Percentiles rank a stretch among this genome's conserved stretches.
Conservation (phyloP, 139 green algal species). For the Chlorella sorokiniana region DNA sequence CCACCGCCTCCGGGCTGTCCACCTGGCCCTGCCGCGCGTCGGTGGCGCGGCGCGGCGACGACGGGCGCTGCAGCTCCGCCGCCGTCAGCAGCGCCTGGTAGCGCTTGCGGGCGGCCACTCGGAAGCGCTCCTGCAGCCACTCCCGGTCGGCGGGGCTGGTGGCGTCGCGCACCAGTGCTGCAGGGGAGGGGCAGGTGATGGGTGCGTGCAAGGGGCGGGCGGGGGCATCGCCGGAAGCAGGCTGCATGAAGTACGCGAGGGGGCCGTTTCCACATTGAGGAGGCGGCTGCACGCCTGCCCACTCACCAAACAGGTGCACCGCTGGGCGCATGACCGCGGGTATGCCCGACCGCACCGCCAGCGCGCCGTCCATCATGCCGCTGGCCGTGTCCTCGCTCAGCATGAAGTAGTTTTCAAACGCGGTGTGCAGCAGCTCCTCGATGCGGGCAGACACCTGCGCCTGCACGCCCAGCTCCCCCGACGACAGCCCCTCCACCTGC, state of each 20-base stretch:
- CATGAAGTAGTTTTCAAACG: constrained; percentile 65
- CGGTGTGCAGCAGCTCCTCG: constrained; percentile 49
- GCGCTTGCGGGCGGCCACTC: constrained; percentile 43
- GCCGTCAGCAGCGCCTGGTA: constrained; percentile 50
- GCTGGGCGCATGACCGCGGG: constrained; percentile 50
- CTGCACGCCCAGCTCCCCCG: constrained; percentile 52
- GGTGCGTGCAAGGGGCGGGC: neutral
- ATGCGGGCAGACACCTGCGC: constrained; percentile 35
- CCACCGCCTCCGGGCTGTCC: constrained; percentile 11
- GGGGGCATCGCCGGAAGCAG: neutral
- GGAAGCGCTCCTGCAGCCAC: constrained; percentile 55
- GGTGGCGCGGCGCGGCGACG: neutral
- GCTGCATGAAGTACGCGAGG: neutral
- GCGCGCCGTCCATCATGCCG: constrained; percentile 51
- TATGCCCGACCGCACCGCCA: constrained; percentile 34
- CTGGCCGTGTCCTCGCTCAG: constrained; percentile 49
- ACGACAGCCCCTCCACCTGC: constrained; percentile 21
- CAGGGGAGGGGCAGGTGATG: neutral
- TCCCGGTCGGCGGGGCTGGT: constrained; percentile 24
- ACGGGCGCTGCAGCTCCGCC: constrained; percentile 31
- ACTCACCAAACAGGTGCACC: constrained; percentile 48
- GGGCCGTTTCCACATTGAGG: neutral
- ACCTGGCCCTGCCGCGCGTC: neutral
- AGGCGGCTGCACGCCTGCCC: neutral
- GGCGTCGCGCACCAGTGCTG: constrained; percentile 47